These are phyloP conservation scores for Xylaria sp. DNA, from an alignment of 2,329 filamentous ascomycete species.

Conservation along the genomic window DNA sequence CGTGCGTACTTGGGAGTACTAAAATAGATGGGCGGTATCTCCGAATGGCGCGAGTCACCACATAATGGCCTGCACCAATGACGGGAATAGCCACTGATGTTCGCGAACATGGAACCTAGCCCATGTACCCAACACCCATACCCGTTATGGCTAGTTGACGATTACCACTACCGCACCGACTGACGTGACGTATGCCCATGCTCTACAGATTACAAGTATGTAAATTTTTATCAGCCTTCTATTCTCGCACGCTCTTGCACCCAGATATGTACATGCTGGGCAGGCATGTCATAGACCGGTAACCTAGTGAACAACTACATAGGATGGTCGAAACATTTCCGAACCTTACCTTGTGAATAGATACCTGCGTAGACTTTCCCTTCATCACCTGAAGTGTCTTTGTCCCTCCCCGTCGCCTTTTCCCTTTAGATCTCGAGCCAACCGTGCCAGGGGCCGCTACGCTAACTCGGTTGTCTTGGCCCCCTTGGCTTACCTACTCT, in stretches of 20 bases:
- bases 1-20: too few relatives aligned
- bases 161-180: slow-evolving; percentile 12
- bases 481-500: slow-evolving; percentile 1
- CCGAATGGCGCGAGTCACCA: background rate
- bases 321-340: background rate
- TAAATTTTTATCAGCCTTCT: slow-evolving; percentile 16
- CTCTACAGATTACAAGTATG: too few relatives aligned
- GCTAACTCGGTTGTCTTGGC: slow-evolving; percentile 1
- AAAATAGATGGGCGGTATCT: background rate
- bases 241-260: slow-evolving; percentile 6
- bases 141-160: slow-evolving; percentile 11
- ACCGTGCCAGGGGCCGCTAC: background rate
- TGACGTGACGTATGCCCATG: slow-evolving; percentile 24
- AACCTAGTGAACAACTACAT: background rate
- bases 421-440: background rate
- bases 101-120: too few relatives aligned
- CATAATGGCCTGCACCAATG: too few relatives aligned
- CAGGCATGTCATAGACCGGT: background rate
- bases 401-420: background rate
- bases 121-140: too few relatives aligned
- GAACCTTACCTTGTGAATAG: background rate
- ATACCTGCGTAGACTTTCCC: too few relatives aligned
- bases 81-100: background rate
- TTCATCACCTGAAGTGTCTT: background rate
- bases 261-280: background rate